Percentiles rank a stretch among this genome's conserved stretches.
phyloP scores from a whole-genome alignment of 495 filamentous ascomycete genomes.

The Hypoxylon intermedium region DNA sequence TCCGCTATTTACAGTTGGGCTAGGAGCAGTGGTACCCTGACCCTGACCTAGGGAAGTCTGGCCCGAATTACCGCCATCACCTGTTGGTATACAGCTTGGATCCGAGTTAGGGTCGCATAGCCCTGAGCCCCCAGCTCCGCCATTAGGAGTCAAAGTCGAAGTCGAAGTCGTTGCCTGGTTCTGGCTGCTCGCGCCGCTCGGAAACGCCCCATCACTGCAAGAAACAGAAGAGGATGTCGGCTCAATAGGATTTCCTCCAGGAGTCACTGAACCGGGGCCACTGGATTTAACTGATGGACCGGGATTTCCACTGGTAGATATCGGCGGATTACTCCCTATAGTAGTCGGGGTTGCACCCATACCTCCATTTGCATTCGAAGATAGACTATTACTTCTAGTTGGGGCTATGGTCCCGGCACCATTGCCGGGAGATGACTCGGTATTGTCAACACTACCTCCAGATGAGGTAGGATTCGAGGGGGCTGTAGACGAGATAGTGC shows the following conservation, averaged over 20 bases:
- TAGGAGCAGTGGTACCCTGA: conserved; percentile 6
- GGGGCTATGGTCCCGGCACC: conserved; percentile 2
- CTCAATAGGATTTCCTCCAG: conserved; percentile 10
- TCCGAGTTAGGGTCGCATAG: conserved; percentile 5
- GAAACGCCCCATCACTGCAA: neutral
- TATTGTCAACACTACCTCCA: neutral
- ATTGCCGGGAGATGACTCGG: conserved; percentile 5
- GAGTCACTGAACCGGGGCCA: neutral
- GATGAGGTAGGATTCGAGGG: conserved; percentile 9
- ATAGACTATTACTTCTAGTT: neutral
- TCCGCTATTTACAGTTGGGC: neutral
- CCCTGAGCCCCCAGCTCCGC: neutral
- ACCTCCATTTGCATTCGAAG: conserved; percentile 13
- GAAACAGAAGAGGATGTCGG: conserved; percentile 8
- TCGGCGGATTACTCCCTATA: neutral
- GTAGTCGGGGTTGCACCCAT: conserved; percentile 3
- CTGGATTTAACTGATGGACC: conserved; percentile 1
- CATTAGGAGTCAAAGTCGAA: conserved; percentile 1
- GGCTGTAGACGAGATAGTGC: conserved; percentile 15
- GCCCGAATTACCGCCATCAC: neutral
- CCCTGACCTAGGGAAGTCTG: neutral
- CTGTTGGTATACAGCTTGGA: conserved; percentile 2
- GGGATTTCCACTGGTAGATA: conserved; percentile 4
- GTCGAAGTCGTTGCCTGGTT: neutral
- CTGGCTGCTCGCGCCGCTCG: conserved; percentile 7